phyloP scores from a whole-genome alignment of 495 filamentous ascomycete species.

The Gamarada debralockiae region DNA sequence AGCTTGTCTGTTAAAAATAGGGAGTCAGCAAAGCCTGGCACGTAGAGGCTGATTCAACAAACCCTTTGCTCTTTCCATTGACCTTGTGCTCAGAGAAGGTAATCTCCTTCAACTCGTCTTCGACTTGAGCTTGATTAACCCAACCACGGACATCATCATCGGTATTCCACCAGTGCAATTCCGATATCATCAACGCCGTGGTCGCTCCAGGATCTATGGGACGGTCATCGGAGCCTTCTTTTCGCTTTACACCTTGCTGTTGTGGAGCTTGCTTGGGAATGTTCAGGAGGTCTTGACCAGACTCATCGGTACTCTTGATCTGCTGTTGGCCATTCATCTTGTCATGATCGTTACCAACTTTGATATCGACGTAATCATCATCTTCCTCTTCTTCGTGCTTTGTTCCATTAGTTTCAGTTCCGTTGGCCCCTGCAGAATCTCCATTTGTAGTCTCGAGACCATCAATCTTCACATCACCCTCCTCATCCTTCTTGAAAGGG shows the following conservation, averaged over 20 bases:
- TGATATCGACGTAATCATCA: conserved; percentile 38
- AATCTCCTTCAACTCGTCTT: conserved; percentile 84
- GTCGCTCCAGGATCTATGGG: conserved; percentile 79
- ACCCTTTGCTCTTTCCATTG: conserved; percentile 98
- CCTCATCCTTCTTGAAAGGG: conserved; percentile 30
- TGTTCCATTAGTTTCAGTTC: conserved; percentile 34
- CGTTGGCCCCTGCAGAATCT: conserved; percentile 15
- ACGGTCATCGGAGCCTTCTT: conserved; percentile 70
- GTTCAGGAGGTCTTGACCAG: conserved; percentile 32
- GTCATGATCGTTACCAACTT: conserved; percentile 32
- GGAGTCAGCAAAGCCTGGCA: too few relatives aligned
- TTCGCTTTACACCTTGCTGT: conserved; percentile 73
- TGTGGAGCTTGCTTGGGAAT: conserved; percentile 46
- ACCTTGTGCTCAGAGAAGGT: conserved; percentile 98
- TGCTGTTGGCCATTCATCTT: conserved; percentile 36
- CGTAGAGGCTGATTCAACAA: conserved; percentile 27
- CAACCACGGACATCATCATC: conserved; percentile 93
- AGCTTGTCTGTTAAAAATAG: conserved; percentile 62
- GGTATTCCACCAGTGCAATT: conserved; percentile 94
- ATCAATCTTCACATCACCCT: conserved; percentile 43
- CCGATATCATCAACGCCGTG: conserved; percentile 76
- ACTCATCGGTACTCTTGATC: conserved; percentile 45
- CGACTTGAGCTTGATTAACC: conserved; percentile 69
- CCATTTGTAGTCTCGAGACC: conserved; percentile 35
- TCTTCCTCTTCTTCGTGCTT: conserved; percentile 32